Base-by-base conservation (phyloP, 805 yeast species). In the Kazachstania taianensis region DNA sequence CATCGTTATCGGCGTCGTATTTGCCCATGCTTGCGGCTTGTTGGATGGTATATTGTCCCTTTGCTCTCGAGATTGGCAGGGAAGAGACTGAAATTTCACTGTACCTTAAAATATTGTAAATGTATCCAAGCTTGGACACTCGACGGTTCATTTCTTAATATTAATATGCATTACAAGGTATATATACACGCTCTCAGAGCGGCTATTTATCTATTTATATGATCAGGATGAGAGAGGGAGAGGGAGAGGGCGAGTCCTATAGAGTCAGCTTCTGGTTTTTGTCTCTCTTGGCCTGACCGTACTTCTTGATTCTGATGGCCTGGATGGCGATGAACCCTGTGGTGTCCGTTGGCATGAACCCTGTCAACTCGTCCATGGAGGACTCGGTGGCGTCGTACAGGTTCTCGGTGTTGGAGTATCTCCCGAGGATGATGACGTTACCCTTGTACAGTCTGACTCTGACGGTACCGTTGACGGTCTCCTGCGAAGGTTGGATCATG, bases 311-410 rank as follows among this genome's bases (percentile, higher is more conserved):
- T 73, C 98, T 85, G 64, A 92, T 92, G 44, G 97, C 84, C 72
- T 92, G 96, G 52, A 92, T 94, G 49, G 95, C 84, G 65, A 92
- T 92, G 75, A 92, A 92, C 38, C 98, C 98, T 42, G 94, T 69
- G 41, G 98, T 85, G 63, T 89, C 97, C 62, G 82, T 86, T 45
- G 98, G 98, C 54, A 83, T 80, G 73, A 92, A 92, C 41, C 96
- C 98, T 40, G 96, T 86, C 57, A 92, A 78, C 69, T 92, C 98
- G 66, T 92, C 98, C 98, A 92, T 92, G 9, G 97, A 89, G 12
- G 96, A 87, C 65, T 89, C 96, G 38, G 96, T 85, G 46, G 95
- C 95, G 62, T 92, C 96, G 65, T 92, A 92, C 50, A 92, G 75
- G 69, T 86, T 89, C 70, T 92, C 98, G 42, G 97, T 86, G 46